These are phyloP conservation scores for Penicillium psychrofluorescens DNA, from an alignment of 495 filamentous ascomycete species.

Conservation along the genomic window DNA sequence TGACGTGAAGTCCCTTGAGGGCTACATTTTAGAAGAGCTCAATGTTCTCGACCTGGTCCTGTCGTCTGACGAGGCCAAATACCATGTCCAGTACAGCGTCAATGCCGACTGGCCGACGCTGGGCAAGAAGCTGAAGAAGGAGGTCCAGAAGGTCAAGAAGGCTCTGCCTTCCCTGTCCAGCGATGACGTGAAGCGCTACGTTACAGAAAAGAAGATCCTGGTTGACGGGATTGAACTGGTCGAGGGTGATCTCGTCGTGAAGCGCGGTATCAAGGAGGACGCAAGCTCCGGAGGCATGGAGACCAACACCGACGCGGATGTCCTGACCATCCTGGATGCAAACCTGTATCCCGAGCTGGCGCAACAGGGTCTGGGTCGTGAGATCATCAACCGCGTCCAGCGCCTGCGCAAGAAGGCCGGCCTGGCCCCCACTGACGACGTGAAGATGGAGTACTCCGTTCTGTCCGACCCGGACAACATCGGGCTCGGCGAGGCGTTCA, in stretches of 20 bases:
- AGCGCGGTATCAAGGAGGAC: conserved; percentile 66
- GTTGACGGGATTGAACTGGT: conserved; percentile 79
- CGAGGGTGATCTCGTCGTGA: conserved; percentile 76
- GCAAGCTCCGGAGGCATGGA: conserved; percentile 63
- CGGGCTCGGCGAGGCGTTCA: conserved; percentile 68
- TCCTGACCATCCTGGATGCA: conserved; percentile 74
- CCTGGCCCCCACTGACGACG: conserved; percentile 72
- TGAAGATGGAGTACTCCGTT: conserved; percentile 76
- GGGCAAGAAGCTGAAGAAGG: conserved; percentile 96
- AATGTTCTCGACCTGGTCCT: conserved; percentile 83
- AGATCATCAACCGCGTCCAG: conserved; percentile 80
- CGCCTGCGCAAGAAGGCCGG: conserved; percentile 76
- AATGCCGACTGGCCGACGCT: conserved; percentile 87
- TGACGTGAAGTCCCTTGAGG: conserved; percentile 75
- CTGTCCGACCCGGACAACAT: conserved; percentile 69
- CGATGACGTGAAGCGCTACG: conserved; percentile 68
- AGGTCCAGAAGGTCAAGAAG: conserved; percentile 82
- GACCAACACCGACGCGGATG: conserved; percentile 76
- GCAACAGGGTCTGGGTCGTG: conserved; percentile 68
- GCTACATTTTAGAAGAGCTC: conserved; percentile 83
- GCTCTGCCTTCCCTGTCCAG: conserved; percentile 74
- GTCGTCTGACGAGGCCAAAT: conserved; percentile 78
- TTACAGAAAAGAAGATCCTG: conserved; percentile 59
- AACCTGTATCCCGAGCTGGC: conserved; percentile 66
- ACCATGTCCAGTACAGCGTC: conserved; percentile 85